Evolutionary conservation across 1,284 basidiomycete species (phyloP).

Genomic region (Phlebopus sp.): DNA sequence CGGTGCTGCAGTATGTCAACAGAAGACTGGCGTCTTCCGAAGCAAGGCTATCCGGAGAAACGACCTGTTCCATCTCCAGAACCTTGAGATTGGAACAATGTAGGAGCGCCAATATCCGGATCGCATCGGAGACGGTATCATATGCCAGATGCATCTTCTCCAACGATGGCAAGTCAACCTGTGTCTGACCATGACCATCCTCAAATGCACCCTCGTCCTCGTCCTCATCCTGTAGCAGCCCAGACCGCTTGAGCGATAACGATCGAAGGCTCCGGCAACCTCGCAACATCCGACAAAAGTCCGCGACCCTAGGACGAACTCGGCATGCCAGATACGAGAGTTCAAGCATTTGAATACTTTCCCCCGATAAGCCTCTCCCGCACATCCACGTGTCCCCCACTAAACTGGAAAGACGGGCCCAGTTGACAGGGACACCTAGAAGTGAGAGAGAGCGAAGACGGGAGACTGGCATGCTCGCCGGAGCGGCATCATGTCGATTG

Average conservation of each 20-base stretch:
- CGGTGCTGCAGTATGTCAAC: conserved; percentile 36
- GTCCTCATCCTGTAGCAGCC: conserved; percentile 32
- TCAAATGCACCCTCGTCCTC: conserved; percentile 15
- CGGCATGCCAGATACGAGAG: conserved; percentile 45
- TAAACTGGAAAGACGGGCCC: conserved; percentile 37
- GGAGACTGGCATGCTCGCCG: conserved; percentile 41
- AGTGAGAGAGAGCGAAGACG: too few species aligned
- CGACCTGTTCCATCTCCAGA: conserved; percentile 21
- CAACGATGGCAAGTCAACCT: conserved; percentile 35
- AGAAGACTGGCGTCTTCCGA: conserved; percentile 37
- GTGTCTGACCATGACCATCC: too few species aligned
- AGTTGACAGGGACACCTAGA: conserved; percentile 50
- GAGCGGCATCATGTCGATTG: conserved; percentile 14
- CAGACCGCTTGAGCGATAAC: conserved; percentile 46
- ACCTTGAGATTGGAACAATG: conserved; percentile 29
- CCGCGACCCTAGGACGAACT: conserved; percentile 42
- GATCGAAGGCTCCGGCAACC: conserved; percentile 37
- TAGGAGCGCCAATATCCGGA: conserved; percentile 36
- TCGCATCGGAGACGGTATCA: conserved; percentile 35
- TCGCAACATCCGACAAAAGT: conserved; percentile 39
- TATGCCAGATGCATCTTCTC: conserved; percentile 39
- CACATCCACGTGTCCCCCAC: conserved; percentile 12
- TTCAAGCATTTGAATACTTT: conserved; percentile 36
- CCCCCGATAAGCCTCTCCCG: conserved; percentile 10
- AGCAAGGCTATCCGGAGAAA: conserved; percentile 34